Evolutionary conservation across 2,329 filamentous ascomycete genomes (phyloP), one percentile per base, ranked within the genome.

Genomic region (Pestalotiopsis sp.): DNA sequence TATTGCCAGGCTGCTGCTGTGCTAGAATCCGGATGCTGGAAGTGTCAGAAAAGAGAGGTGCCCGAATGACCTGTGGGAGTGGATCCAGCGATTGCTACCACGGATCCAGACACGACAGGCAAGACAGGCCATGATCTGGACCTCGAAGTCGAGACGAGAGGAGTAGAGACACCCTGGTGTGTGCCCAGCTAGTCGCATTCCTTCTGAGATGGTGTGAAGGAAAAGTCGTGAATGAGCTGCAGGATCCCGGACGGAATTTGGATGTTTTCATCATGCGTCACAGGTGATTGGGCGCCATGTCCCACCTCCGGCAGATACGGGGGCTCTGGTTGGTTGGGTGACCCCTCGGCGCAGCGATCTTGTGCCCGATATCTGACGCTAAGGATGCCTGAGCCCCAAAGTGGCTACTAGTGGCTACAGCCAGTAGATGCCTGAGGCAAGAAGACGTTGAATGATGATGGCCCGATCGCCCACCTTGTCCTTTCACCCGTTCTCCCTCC

Each of bases 401-500:
- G 20, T 52, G 45, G 59, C 38, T 23, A n/a, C 14, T 20, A 52
- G 20, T 52, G 45, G 59, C 38, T 23, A n/a, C 14, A 58, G 13
- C 2, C 1, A 11, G 3, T 52, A 14, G 25, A 31, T 66, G 58
- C 65, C 65, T 67, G 17, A 67, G 65, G 65, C 65, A 36, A 14
- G 20, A 31, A 38, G 7, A 7, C 57, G 17, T 36, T 27, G 59
- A 55, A 36, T 67, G 58, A 58, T 38, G 45, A 52, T 41, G 38
- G 39, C 20, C n/a, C 20, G 58, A 27, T 31, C 61, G 36, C 66
- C 60, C 61, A 64, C 66, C 49, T 31, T 67, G 39, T 17, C 58
- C 17, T 59, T 62, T 67, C 39, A 36, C 14, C 64, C 41, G 52
- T 66, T 67, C 65, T 65, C 57, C 67, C 38, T 74, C 74, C 74